Conservation (phyloP, 257 asterid species). For the Osmanthus fragrans region DNA sequence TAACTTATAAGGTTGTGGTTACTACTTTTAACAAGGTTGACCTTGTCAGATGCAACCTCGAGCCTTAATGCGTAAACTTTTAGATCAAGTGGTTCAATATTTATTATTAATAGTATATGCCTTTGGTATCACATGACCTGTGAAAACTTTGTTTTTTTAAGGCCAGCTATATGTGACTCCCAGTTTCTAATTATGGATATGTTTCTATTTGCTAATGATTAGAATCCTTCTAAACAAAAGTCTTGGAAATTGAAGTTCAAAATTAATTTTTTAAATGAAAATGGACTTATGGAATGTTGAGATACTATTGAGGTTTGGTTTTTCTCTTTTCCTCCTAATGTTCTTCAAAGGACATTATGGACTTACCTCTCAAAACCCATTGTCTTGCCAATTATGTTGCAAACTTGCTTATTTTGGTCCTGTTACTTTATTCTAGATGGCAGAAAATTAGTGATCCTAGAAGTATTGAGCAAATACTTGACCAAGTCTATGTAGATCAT, state of each 20-base stretch:
- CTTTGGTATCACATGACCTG: not conserved
- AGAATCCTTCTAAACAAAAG: not conserved
- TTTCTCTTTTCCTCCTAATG: not conserved
- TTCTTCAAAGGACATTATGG: not conserved
- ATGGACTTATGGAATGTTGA: not conserved
- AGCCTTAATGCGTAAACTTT: too few relatives aligned
- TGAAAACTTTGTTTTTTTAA: not conserved
- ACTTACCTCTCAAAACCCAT: not conserved
- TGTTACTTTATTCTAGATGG: conserved; percentile 56
- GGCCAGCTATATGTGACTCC: not conserved
- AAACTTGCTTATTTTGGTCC: not conserved
- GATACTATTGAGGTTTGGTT: not conserved
- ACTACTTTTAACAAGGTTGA: too few relatives aligned
- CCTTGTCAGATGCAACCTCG: too few relatives aligned
- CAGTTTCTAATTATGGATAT: not conserved
- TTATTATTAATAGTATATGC: not conserved
- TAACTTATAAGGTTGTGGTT: too few relatives aligned
- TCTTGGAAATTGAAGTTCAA: not conserved
- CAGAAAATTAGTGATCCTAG: conserved; percentile 84
- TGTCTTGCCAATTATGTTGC: not conserved
- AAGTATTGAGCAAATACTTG: conserved; percentile 71
- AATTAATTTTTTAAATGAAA: too few relatives aligned
- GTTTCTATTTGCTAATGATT: not conserved
- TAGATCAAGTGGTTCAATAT: too few relatives aligned
- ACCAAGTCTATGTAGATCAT: conserved; percentile 90